phyloP scores from a whole-genome alignment of 2,329 filamentous ascomycete genomes.

The Beauveria australis region DNA sequence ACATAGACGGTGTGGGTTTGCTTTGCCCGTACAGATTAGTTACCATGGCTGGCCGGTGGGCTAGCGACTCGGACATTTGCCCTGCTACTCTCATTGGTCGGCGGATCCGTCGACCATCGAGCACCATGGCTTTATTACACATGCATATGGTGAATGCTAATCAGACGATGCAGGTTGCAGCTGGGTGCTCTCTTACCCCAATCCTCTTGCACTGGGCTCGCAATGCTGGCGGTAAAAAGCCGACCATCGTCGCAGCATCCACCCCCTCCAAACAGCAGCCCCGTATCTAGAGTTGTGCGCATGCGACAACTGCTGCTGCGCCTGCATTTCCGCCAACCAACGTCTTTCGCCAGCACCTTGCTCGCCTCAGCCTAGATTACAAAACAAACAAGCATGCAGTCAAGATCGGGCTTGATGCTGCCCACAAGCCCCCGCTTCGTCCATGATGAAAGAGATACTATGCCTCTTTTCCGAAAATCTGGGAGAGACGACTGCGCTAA shows the following conservation, averaged over 20 bases:
- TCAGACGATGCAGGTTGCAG: not conserved
- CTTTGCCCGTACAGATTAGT: not conserved
- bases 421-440: not conserved
- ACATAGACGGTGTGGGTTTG: not conserved
- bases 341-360: not conserved
- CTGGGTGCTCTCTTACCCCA: not conserved
- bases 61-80: not conserved
- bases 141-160: not conserved
- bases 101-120: not conserved
- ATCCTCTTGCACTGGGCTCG: not conserved
- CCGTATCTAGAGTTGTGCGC: not conserved
- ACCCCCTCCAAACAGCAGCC: not conserved
- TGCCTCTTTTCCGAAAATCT: not conserved
- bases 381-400: not conserved
- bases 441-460: not conserved
- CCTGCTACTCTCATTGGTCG: not conserved
- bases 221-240: constrained; percentile 4
- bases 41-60: not conserved
- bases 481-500: constrained; percentile 6
- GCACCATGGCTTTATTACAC: not conserved
- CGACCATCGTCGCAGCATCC: not conserved
- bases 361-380: not conserved
- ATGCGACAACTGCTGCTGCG: constrained; percentile 1
- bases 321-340: not conserved
- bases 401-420: not conserved